Evolutionary conservation across 208 protist genomes (phyloP).

Genomic region (Crithidia acanthocephali): DNA sequence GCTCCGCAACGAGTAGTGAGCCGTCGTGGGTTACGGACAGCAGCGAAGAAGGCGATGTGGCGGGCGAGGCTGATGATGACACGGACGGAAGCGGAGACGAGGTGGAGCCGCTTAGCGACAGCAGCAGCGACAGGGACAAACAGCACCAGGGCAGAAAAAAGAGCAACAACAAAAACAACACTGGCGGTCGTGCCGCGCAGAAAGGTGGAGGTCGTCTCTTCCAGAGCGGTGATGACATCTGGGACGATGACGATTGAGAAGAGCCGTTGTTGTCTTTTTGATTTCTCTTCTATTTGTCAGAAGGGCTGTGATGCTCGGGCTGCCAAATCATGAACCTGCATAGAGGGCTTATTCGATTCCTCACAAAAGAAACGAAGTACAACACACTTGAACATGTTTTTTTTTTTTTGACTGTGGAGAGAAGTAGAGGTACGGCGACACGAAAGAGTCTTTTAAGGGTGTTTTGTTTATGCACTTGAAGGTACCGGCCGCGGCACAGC

Average conservation of each 20-base stretch:
- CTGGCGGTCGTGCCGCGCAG: background rate
- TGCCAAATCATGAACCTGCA: too few species aligned
- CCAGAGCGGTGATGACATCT: constrained; percentile 52
- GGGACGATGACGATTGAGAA: constrained; percentile 34
- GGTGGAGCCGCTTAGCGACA: background rate
- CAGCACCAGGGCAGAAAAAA: background rate
- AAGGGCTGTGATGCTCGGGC: too few species aligned
- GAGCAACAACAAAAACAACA: too few species aligned
- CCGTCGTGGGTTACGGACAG: constrained; percentile 59
- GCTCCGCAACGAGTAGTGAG: constrained; percentile 51
- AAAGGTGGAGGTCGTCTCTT: constrained; percentile 45
- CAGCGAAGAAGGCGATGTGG: constrained; percentile 33
- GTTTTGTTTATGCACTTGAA: too few species aligned
- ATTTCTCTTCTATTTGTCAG: background rate
- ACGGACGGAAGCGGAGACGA: constrained; percentile 3
- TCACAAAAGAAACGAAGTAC: too few species aligned
- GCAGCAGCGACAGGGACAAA: background rate
- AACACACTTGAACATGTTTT: constrained; percentile 7
- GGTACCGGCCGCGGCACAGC: too few species aligned
- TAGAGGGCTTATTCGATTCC: too few species aligned
- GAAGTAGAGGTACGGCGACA: too few species aligned
- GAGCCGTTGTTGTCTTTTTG: background rate
- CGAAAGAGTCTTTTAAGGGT: too few species aligned
- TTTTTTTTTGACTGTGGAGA: too few species aligned
- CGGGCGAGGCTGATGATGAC: background rate